These are phyloP conservation scores for Microbotryomycetes sp. DNA, from an alignment of 1,284 basidiomycete genomes.

Conservation along the genomic window DNA sequence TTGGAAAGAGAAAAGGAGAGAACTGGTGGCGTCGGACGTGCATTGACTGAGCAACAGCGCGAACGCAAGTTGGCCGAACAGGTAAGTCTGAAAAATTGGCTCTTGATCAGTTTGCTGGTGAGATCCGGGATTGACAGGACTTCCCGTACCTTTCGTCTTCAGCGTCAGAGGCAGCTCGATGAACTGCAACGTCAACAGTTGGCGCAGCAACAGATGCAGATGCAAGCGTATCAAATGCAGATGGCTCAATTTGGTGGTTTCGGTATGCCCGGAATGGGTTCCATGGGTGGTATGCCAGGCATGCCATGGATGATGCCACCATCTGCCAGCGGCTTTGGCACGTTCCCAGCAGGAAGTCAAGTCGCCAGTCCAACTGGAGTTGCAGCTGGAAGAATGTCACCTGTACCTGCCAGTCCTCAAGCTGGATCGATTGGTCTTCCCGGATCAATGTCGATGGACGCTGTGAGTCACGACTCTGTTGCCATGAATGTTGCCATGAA, in stretches of 20 bases:
- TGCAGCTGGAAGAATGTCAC: too few species aligned
- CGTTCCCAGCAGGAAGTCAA: not conserved
- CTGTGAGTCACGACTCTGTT: conserved; percentile 3
- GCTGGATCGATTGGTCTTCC: not conserved
- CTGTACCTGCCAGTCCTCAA: not conserved
- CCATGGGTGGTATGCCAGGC: conserved; percentile 16
- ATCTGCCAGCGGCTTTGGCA: not conserved
- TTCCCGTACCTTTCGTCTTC: conserved; percentile 56
- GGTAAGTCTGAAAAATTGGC: not conserved
- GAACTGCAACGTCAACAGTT: conserved; percentile 81
- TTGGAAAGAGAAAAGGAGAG: conserved; percentile 91
- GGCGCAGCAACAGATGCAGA: conserved; percentile 39
- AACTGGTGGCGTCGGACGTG: conserved; percentile 88
- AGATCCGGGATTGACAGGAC: conserved; percentile 9
- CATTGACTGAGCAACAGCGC: conserved; percentile 87
- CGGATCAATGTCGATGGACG: not conserved
- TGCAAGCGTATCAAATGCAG: conserved; percentile 48
- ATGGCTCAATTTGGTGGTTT: conserved; percentile 55
- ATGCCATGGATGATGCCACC: conserved; percentile 40
- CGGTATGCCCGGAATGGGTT: conserved; percentile 45
- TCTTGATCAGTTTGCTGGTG: too few species aligned
- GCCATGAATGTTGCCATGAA: conserved; percentile 4
- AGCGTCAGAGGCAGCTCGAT: conserved; percentile 83
- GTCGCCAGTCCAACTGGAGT: not conserved
- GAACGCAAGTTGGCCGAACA: conserved; percentile 68